Percentiles rank a stretch among this genome's conserved stretches.
These are phyloP conservation scores for Trichosporon sp. DNA, from an alignment of 1,284 basidiomycete genomes.

Conservation along the genomic window DNA sequence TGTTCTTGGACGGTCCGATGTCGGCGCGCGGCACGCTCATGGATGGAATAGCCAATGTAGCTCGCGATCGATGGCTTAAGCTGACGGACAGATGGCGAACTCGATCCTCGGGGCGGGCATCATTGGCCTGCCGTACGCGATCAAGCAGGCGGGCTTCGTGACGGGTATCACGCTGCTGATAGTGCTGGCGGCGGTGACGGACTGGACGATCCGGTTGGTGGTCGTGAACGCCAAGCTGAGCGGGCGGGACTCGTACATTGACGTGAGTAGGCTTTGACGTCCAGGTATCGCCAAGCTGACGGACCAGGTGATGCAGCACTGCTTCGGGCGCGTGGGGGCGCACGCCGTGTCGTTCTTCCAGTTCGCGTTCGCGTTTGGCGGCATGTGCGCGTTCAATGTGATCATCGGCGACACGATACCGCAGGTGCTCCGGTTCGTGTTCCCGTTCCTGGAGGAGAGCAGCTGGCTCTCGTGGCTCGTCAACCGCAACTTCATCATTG, in stretches of 20 bases:
- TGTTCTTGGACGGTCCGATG: constrained; percentile 31
- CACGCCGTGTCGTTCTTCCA: constrained; percentile 96
- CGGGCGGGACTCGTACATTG: constrained; percentile 88
- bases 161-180: constrained; percentile 77
- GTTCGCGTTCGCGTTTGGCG: constrained; percentile 94
- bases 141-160: constrained; percentile 88
- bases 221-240: constrained; percentile 93
- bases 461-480: constrained; percentile 71
- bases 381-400: constrained; percentile 94
- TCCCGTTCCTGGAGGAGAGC: constrained; percentile 67
- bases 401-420: constrained; percentile 92
- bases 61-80: not conserved
- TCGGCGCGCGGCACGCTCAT: constrained; percentile 38
- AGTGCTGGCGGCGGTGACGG: constrained; percentile 75
- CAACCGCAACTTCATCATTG: constrained; percentile 83
- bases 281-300: not conserved
- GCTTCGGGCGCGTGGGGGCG: constrained; percentile 81
- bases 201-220: constrained; percentile 97
- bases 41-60: constrained; percentile 49
- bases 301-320: constrained; percentile 75
- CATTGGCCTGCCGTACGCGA: constrained; percentile 87
- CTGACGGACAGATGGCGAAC: constrained; percentile 61
- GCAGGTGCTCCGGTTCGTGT: constrained; percentile 80
- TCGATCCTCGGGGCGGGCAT: constrained; percentile 95
- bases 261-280: constrained; percentile 47